phyloP scores from a whole-genome alignment of 768 basidiomycete genomes.

The Hebeloma cylindrosporum region DNA sequence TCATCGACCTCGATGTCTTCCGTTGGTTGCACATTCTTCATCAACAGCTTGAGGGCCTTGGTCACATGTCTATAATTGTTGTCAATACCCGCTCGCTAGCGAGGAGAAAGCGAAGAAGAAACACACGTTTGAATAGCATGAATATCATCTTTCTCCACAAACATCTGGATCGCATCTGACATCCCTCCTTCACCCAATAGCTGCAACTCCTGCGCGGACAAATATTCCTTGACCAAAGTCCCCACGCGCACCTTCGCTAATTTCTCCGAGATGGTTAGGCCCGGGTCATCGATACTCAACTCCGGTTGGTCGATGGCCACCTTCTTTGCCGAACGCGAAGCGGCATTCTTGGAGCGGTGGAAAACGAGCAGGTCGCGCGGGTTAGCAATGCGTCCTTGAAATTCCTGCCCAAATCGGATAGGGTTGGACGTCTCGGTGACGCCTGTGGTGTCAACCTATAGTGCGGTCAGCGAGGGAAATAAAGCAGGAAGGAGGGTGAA shows the following conservation, averaged over 20 bases:
- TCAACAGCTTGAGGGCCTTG: slow-evolving; percentile 54
- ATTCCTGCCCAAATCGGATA: slow-evolving; percentile 95
- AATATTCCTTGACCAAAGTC: slow-evolving; percentile 88
- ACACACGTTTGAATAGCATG: slow-evolving; percentile 88
- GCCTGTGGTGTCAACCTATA: slow-evolving; percentile 85
- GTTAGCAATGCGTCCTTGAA: slow-evolving; percentile 88
- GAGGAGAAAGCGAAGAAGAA: background rate
- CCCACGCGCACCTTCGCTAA: slow-evolving; percentile 81
- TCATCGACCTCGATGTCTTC: slow-evolving; percentile 60
- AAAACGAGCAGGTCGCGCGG: slow-evolving; percentile 92
- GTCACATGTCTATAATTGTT: slow-evolving; percentile 58
- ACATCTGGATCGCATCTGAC: slow-evolving; percentile 92
- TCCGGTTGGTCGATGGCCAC: slow-evolving; percentile 77
- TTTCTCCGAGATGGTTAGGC: slow-evolving; percentile 66
- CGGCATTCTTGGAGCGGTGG: slow-evolving; percentile 73
- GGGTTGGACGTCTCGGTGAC: slow-evolving; percentile 93
- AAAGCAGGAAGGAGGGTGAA: background rate
- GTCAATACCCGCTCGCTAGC: background rate
- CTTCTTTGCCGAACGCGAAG: slow-evolving; percentile 49
- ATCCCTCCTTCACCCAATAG: slow-evolving; percentile 86
- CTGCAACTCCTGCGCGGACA: slow-evolving; percentile 91
- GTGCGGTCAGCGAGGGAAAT: slow-evolving; percentile 1
- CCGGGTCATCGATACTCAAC: slow-evolving; percentile 76
- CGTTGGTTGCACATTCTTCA: slow-evolving; percentile 66
- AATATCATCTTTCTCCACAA: slow-evolving; percentile 96